These are phyloP conservation scores for Boletus reticuloceps DNA, from an alignment of 768 basidiomycete genomes.

Conservation along the genomic window DNA sequence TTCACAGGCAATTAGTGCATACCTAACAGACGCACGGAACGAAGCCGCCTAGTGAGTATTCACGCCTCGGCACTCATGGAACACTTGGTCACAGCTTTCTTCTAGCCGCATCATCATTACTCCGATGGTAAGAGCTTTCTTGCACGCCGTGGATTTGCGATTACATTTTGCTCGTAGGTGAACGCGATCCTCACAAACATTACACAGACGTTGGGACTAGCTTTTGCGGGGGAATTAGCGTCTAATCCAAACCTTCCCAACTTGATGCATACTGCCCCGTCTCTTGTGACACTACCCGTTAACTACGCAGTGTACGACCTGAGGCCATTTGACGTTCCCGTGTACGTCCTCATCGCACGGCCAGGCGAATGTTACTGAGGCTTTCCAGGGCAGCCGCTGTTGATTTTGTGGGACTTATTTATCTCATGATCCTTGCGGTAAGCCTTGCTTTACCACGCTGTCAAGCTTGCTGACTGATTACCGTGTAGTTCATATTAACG, in stretches of 20 bases:
- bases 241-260: conserved; percentile 26
- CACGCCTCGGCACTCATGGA: not conserved
- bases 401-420: conserved; percentile 54
- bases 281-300: conserved; percentile 47
- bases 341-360: conserved; percentile 37
- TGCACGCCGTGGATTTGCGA: not conserved
- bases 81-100: conserved; percentile 3
- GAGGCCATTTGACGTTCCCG: conserved; percentile 55
- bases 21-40: conserved; percentile 49
- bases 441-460: not conserved
- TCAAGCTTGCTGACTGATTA: conserved; percentile 2
- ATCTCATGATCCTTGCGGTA: conserved; percentile 39
- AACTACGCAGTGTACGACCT: conserved; percentile 48
- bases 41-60: conserved; percentile 56
- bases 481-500: conserved; percentile 27
- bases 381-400: conserved; percentile 47
- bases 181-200: conserved; percentile 36
- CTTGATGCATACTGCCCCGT: conserved; percentile 47
- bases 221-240: conserved; percentile 32
- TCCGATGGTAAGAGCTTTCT: conserved; percentile 4
- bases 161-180: conserved; percentile 17
- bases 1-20: conserved; percentile 47
- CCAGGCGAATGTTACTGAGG: not conserved
- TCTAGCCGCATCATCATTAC: conserved; percentile 19
- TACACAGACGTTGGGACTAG: conserved; percentile 34